Base-by-base conservation (phyloP, 805 yeast species). In the Ogataea nakhonphanomensis region DNA sequence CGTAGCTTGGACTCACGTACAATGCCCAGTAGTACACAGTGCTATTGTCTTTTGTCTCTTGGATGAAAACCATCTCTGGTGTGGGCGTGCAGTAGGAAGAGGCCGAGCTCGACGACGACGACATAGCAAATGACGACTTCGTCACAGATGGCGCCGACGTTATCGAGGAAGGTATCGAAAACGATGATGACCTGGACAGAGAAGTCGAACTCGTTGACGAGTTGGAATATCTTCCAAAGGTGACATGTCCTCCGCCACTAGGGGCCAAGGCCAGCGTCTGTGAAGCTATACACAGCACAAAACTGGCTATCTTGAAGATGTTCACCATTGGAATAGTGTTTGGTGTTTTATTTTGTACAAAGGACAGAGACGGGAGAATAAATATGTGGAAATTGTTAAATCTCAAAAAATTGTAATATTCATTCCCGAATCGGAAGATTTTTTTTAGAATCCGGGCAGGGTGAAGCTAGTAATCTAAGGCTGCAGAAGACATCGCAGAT, bases 21-120 rank as follows among this genome's bases (percentile, higher is more conserved):
- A 42, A 17, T 1, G 32, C 42, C 46, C 46, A 42, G 33, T 26
- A 37, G 24, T 42, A 42, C 9, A 10, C 13, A 15, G 24, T 26
- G 7, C 22, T 5, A 2, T 8, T 9, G 12, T 24, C 35, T 3
- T 15, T 12, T 2, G 14, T 2, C 7, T 24, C 24, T 23, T 33
- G 12, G 20, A 29, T 15, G 13, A 33, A 33, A 11, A 8, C 26
- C 43, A 39, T 33, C 25, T 30, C 25, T 17, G 43, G 38, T 5
- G 35, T 12, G 8, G 38, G 26, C 7, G 26, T 15, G 21, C 38
- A 39, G 11, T 11, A 11, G 12, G 32, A 10, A 7, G 41, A 3
- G n/a, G 20, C 9, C 13, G 35, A 8, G 25, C 25, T 8, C 11
- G 33, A 30, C 5, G 13, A n/a, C 8, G 33, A 14, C 9, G 25